phyloP scores from a whole-genome alignment of 1,284 basidiomycete genomes.

The Marasmius fiardii region DNA sequence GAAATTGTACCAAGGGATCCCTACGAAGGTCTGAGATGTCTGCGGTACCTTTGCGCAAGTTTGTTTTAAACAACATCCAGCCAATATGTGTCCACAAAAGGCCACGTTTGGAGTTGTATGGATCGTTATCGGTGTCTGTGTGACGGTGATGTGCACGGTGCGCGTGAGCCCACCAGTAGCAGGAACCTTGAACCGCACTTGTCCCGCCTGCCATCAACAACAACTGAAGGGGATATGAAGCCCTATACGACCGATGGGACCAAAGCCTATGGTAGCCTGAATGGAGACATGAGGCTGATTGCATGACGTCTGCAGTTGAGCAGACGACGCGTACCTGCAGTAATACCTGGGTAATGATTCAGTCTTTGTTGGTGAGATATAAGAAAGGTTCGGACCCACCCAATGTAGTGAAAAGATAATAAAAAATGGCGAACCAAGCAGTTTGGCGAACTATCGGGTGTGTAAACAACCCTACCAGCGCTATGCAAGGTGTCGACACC shows the following conservation, averaged over 20 bases:
- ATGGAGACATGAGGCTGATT: conserved; percentile 4
- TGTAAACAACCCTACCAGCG: conserved; percentile 63
- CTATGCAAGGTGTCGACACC: conserved; percentile 62
- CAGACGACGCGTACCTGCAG: conserved; percentile 44
- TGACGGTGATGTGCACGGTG: conserved; percentile 87
- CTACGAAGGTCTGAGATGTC: conserved; percentile 80
- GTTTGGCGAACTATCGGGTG: conserved; percentile 50
- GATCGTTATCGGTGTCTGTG: conserved; percentile 83
- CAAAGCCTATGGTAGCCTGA: conserved; percentile 87
- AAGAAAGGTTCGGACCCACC: conserved; percentile 33
- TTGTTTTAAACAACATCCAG: conserved; percentile 87
- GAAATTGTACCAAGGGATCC: conserved; percentile 78
- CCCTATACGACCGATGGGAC: conserved; percentile 89
- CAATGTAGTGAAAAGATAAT: conserved; percentile 77
- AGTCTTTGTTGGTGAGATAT: conserved; percentile 14
- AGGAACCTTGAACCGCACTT: conserved; percentile 87
- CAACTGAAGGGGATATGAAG: conserved; percentile 70
- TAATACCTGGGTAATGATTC: conserved; percentile 42
- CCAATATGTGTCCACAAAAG: conserved; percentile 84
- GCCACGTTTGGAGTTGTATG: conserved; percentile 84
- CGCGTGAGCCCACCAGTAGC: conserved; percentile 90
- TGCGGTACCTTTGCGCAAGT: conserved; percentile 71
- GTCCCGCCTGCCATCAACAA: conserved; percentile 77
- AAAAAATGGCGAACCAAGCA: conserved; percentile 52
- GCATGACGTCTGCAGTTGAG: not conserved